A percentile compares a stretch with the other conserved stretches of the same genome.
phyloP scores from a whole-genome alignment of 2,329 filamentous ascomycete genomes.

The Lecanicillium sp. region DNA sequence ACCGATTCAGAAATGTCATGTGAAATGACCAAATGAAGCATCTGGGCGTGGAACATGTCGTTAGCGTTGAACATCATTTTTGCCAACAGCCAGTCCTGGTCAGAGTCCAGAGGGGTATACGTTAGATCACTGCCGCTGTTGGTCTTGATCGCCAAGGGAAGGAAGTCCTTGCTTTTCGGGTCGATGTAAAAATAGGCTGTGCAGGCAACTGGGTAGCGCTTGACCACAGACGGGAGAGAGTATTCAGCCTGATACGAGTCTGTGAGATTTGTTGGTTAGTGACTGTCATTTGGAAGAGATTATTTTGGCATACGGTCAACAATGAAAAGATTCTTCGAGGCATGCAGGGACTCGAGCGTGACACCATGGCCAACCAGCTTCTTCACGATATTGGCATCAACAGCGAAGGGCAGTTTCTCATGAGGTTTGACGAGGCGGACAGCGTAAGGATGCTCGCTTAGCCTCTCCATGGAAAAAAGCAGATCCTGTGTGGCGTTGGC shows the following conservation, averaged over 20 bases:
- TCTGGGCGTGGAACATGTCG: slow-evolving; percentile 39
- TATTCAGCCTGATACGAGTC: slow-evolving; percentile 26
- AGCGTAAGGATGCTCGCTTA: slow-evolving; percentile 36
- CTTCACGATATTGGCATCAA: slow-evolving; percentile 25
- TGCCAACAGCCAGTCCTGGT: slow-evolving; percentile 44
- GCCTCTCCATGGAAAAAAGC: slow-evolving; percentile 41
- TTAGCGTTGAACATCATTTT: slow-evolving; percentile 45
- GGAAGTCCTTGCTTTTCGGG: slow-evolving; percentile 32
- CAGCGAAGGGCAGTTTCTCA: slow-evolving; percentile 31
- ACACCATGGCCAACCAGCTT: slow-evolving; percentile 25
- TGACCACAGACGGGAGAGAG: slow-evolving; percentile 17
- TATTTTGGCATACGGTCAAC: slow-evolving; percentile 26
- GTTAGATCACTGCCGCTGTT: slow-evolving; percentile 30
- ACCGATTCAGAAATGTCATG: slow-evolving; percentile 39
- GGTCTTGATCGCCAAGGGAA: slow-evolving; percentile 44
- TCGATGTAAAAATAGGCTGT: slow-evolving; percentile 43
- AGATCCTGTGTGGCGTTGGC: slow-evolving; percentile 42
- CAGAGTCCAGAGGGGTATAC: slow-evolving; percentile 40
- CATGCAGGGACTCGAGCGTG: slow-evolving; percentile 27
- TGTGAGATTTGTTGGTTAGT: slow-evolving; percentile 23
- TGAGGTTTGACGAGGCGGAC: slow-evolving; percentile 27
- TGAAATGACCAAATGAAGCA: slow-evolving; percentile 36
- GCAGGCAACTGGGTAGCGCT: slow-evolving; percentile 34
- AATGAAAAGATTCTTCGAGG: slow-evolving; percentile 35
- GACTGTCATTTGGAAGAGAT: background rate